Percentiles rank a stretch among this genome's conserved stretches.
phyloP scores from a whole-genome alignment of 495 filamentous ascomycete genomes.

The Letharia columbiana region DNA sequence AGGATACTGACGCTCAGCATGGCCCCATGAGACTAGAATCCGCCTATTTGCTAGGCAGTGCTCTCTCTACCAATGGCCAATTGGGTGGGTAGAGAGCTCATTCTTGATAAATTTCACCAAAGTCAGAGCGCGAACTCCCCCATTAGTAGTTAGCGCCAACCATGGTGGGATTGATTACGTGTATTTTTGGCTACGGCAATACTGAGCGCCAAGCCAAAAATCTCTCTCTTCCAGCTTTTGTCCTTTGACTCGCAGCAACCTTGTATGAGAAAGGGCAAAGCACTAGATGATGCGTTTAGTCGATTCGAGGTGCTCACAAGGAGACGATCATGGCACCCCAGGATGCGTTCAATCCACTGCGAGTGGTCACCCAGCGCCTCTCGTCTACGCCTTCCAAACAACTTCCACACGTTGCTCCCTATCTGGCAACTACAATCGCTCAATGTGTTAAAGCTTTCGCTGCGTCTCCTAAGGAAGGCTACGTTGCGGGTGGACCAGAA shows the following conservation, averaged over 20 bases:
- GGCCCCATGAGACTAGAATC: constrained; percentile 3
- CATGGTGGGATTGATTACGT: neutral
- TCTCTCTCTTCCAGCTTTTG: neutral
- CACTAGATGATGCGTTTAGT: neutral
- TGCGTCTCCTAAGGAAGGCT: constrained; percentile 36
- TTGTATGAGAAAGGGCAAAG: neutral
- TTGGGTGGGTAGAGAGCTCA: neutral
- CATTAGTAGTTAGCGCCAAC: neutral
- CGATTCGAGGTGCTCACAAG: neutral
- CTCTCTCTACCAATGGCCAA: neutral
- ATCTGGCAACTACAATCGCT: constrained; percentile 50
- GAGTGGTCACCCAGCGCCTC: constrained; percentile 58
- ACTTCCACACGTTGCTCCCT: constrained; percentile 54
- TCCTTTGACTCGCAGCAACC: neutral
- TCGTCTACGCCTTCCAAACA: constrained; percentile 53
- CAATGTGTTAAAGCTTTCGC: constrained; percentile 54
- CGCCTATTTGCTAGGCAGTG: neutral
- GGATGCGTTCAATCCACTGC: constrained; percentile 33
- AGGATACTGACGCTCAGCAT: constrained; percentile 18
- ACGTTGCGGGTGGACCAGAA: constrained; percentile 51
- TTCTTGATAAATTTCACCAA: neutral
- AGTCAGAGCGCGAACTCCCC: neutral
- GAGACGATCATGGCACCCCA: neutral
- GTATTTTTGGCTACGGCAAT: constrained; percentile 8
- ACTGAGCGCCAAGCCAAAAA: neutral